Conservation (phyloP, 2,329 filamentous ascomycete genomes). For the Aspergillus novofumigatus region DNA sequence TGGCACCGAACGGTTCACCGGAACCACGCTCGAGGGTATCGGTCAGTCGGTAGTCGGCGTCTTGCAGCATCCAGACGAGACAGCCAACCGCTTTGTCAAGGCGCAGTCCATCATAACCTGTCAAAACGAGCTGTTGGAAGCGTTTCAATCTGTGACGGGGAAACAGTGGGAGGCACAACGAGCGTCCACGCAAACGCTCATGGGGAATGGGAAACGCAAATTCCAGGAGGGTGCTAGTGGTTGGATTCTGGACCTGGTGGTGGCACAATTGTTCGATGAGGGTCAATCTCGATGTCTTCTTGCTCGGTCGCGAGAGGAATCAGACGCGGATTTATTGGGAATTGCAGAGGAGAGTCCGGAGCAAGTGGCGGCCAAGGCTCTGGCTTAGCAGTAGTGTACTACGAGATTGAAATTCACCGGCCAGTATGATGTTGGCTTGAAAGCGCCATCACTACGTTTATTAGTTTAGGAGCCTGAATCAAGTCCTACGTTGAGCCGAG, state of each 20-base stretch:
- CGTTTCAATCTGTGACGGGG: slow-evolving; percentile 4
- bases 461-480: no score
- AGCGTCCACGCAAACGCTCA: background rate
- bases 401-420: no score
- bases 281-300: slow-evolving; percentile 2
- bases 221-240: background rate
- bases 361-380: background rate
- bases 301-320: slow-evolving; percentile 1
- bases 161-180: slow-evolving; percentile 7
- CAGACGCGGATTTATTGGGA: slow-evolving; percentile 4
- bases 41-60: slow-evolving; percentile 9
- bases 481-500: no score
- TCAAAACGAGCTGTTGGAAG: slow-evolving; percentile 8
- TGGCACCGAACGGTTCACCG: slow-evolving; percentile 5
- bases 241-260: slow-evolving; percentile 4
- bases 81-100: slow-evolving; percentile 8
- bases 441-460: no score
- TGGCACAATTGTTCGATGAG: slow-evolving; percentile 3
- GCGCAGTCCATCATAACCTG: slow-evolving; percentile 3
- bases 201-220: background rate
- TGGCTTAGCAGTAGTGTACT: no score
- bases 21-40: slow-evolving; percentile 5
- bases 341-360: slow-evolving; percentile 1
- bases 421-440: no score
- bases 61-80: slow-evolving; percentile 4